Percentiles rank a stretch among this genome's conserved stretches.
These are phyloP conservation scores for Fusarium sp. DNA, from an alignment of 2,329 filamentous ascomycete species.

Conservation along the genomic window DNA sequence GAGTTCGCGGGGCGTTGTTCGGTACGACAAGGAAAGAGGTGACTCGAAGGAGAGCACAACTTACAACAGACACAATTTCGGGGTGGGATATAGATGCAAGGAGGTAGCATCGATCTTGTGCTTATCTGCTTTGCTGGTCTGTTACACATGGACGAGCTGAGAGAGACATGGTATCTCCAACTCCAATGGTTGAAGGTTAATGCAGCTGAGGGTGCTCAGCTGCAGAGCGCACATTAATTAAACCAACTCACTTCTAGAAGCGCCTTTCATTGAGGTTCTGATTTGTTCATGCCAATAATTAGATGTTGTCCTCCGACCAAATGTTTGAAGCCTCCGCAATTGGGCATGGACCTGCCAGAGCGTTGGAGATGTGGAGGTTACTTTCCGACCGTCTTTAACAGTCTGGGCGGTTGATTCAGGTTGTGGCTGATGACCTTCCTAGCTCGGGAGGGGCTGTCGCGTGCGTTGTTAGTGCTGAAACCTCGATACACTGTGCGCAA, in stretches of 20 bases:
- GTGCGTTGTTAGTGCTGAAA: constrained; percentile 1
- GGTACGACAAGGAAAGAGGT: constrained; percentile 19
- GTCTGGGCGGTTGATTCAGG: not conserved
- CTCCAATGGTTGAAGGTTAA: too few relatives aligned
- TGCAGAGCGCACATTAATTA: too few relatives aligned
- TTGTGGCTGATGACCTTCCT: constrained; percentile 12
- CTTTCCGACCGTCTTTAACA: not conserved
- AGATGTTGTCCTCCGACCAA: not conserved
- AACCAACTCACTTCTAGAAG: too few relatives aligned
- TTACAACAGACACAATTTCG: not conserved
- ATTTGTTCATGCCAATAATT: not conserved
- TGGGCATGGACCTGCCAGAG: not conserved
- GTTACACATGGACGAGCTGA: constrained; percentile 28
- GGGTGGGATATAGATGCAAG: constrained; percentile 1
- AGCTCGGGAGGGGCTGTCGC: constrained; percentile 6
- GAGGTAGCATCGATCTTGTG: constrained; percentile 31
- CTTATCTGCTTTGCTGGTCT: constrained; percentile 13
- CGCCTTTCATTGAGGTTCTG: not conserved
- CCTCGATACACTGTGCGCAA: constrained; percentile 18
- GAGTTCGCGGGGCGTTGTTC: constrained; percentile 3
- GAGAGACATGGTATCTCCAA: too few relatives aligned
- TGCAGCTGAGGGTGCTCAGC: too few relatives aligned
- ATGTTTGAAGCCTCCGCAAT: not conserved
- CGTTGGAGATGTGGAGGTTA: not conserved
- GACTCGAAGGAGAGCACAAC: constrained; percentile 25